phyloP scores from a whole-genome alignment of 179 eudicot species.

The Vitellaria paradoxa region DNA sequence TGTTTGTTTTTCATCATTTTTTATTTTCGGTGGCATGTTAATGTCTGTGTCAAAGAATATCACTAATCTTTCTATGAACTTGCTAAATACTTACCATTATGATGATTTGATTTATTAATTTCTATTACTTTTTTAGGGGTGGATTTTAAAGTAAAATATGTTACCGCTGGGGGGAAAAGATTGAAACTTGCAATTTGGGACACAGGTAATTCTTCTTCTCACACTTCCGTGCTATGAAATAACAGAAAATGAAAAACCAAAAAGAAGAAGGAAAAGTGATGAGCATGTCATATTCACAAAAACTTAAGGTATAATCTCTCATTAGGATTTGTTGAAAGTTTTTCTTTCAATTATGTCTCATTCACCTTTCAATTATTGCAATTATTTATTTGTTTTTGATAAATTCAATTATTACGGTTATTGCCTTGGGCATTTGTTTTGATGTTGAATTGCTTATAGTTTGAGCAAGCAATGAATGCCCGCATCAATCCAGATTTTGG shows the following conservation, averaged over 20 bases:
- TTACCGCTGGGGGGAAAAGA: slow-evolving; percentile 23
- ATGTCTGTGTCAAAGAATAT: too few relatives aligned
- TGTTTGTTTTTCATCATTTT: too few relatives aligned
- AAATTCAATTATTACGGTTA: too few relatives aligned
- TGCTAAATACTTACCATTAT: background rate
- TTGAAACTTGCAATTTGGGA: slow-evolving; percentile 31
- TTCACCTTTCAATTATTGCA: too few relatives aligned
- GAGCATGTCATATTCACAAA: background rate
- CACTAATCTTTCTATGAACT: too few relatives aligned
- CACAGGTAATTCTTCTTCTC: slow-evolving; percentile 24
- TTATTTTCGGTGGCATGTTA: too few relatives aligned
- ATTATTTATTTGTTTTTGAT: too few relatives aligned
- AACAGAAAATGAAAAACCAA: background rate
- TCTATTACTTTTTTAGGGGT: slow-evolving; percentile 22
- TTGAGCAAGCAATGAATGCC: too few relatives aligned
- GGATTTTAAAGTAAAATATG: slow-evolving; percentile 43
- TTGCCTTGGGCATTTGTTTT: too few relatives aligned
- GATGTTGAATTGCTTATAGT: too few relatives aligned
- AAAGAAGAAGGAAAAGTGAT: background rate
- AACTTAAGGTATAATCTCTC: background rate
- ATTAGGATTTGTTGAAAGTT: background rate
- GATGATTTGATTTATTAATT: background rate
- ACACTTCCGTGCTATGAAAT: too few relatives aligned
- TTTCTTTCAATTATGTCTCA: background rate
- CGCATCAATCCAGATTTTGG: too few relatives aligned